A percentile compares a stretch with the other conserved stretches of the same genome.
Conservation (phyloP, 73 alveolate genomes). For the Paramecium caudatum region DNA sequence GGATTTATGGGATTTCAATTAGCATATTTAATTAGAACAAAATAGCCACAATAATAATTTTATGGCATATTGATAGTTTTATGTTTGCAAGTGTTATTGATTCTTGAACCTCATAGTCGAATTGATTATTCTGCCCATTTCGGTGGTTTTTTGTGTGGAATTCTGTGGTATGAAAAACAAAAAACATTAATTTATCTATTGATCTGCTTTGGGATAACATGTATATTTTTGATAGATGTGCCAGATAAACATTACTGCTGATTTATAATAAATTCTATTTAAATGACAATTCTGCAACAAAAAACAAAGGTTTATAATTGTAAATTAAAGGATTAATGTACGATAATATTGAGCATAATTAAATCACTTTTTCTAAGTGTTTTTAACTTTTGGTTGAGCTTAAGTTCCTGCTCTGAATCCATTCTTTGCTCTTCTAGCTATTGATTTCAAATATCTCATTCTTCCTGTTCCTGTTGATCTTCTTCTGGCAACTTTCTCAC, state of each 20-base stretch:
- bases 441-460: conserved; percentile 87
- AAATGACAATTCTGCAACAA: no score
- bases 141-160: conserved; percentile 39
- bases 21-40: conserved; percentile 18
- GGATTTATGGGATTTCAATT: conserved; percentile 23
- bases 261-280: no score
- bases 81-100: neutral
- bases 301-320: no score
- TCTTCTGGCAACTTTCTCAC: conserved; percentile 85
- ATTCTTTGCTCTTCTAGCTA: conserved; percentile 91
- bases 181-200: neutral
- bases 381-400: conserved; percentile 79
- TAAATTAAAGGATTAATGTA: conserved; percentile 31
- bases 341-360: conserved; percentile 6
- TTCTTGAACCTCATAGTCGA: conserved; percentile 41
- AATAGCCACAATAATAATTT: neutral
- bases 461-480: conserved; percentile 91
- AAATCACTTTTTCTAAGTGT: conserved; percentile 33
- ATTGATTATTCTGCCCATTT: conserved; percentile 47
- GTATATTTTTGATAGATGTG: conserved; percentile 9
- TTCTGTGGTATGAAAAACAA: conserved; percentile 25
- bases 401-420: conserved; percentile 92
- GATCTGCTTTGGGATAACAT: neutral
- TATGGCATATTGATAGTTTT: conserved; percentile 18
- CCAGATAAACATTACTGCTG: conserved; percentile 30